These are phyloP conservation scores for Collybia sp. DNA, from an alignment of 768 basidiomycete genomes.

Conservation along the genomic window DNA sequence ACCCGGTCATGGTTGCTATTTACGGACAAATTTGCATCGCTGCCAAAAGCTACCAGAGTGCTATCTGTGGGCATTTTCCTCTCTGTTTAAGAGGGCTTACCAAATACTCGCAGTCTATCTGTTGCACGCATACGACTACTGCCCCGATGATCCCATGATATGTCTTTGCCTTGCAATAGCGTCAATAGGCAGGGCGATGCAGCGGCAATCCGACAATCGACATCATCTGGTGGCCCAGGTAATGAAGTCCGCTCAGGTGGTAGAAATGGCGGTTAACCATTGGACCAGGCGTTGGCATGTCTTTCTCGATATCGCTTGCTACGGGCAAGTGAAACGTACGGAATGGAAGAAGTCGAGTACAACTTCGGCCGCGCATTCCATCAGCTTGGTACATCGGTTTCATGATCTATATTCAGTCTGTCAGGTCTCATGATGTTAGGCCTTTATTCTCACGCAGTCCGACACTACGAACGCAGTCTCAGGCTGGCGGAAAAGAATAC, in stretches of 20 bases:
- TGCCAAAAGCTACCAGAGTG: slow-evolving; percentile 85
- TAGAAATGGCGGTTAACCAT: not conserved
- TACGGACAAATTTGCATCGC: slow-evolving; percentile 86
- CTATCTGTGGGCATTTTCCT: slow-evolving; percentile 65
- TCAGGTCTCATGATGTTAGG: slow-evolving; percentile 37
- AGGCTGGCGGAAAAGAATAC: slow-evolving; percentile 46
- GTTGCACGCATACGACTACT: slow-evolving; percentile 83
- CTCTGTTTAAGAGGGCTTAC: not conserved
- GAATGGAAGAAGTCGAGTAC: slow-evolving; percentile 78
- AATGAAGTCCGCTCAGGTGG: not conserved
- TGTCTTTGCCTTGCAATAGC: slow-evolving; percentile 81
- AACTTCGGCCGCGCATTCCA: slow-evolving; percentile 94
- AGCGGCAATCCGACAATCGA: slow-evolving; percentile 90
- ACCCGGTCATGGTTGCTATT: slow-evolving; percentile 63
- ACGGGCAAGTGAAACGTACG: slow-evolving; percentile 36
- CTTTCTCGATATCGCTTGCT: slow-evolving; percentile 75
- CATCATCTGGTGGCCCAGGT: slow-evolving; percentile 82
- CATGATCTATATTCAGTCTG: not conserved
- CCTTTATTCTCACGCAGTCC: slow-evolving; percentile 73
- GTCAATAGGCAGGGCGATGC: slow-evolving; percentile 87
- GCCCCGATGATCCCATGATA: slow-evolving; percentile 78
- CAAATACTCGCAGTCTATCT: slow-evolving; percentile 65
- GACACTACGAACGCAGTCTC: slow-evolving; percentile 79
- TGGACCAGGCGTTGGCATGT: slow-evolving; percentile 75
- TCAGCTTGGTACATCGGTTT: slow-evolving; percentile 62